Evolutionary conservation across 805 yeast species (phyloP).

Genomic region (Lachancea nothofagi): DNA sequence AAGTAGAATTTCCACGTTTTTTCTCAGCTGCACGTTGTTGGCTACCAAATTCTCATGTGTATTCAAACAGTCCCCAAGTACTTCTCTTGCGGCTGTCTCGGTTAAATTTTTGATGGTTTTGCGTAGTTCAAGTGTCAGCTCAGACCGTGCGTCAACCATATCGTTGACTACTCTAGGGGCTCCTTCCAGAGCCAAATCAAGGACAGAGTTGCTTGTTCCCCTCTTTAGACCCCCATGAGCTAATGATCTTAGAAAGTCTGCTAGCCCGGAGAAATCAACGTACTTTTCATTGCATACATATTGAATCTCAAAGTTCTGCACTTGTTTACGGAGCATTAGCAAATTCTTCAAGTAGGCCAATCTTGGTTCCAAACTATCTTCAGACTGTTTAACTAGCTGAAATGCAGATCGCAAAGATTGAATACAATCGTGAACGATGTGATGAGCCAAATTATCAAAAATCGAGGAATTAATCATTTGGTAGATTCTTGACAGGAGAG

Average conservation of each 20-base stretch:
- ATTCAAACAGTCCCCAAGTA: constrained; percentile 43
- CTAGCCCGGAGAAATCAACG: constrained; percentile 76
- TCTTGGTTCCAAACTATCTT: constrained; percentile 44
- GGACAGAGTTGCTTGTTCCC: constrained; percentile 24
- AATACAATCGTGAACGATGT: constrained; percentile 74
- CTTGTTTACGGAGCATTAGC: constrained; percentile 61
- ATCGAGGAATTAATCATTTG: constrained; percentile 71
- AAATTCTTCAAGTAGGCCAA: constrained; percentile 69
- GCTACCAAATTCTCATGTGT: constrained; percentile 24
- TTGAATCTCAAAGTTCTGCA: constrained; percentile 75
- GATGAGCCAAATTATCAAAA: constrained; percentile 86
- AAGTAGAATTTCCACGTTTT: constrained; percentile 46
- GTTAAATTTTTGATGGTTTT: constrained; percentile 66
- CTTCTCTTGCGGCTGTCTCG: constrained; percentile 44
- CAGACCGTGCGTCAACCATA: constrained; percentile 72
- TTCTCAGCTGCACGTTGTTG: constrained; percentile 39
- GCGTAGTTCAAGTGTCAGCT: constrained; percentile 67
- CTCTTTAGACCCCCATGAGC: constrained; percentile 14
- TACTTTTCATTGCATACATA: constrained; percentile 64
- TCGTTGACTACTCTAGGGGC: constrained; percentile 77
- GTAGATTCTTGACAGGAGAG: constrained; percentile 68
- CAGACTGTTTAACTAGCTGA: constrained; percentile 36
- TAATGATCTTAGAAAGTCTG: constrained; percentile 42
- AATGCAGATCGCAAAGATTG: constrained; percentile 53
- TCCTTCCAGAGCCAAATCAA: constrained; percentile 54